A percentile compares a stretch with the other conserved stretches of the same genome.
Conservation (phyloP, 2,329 filamentous ascomycete genomes). For the Didymella exigua region DNA sequence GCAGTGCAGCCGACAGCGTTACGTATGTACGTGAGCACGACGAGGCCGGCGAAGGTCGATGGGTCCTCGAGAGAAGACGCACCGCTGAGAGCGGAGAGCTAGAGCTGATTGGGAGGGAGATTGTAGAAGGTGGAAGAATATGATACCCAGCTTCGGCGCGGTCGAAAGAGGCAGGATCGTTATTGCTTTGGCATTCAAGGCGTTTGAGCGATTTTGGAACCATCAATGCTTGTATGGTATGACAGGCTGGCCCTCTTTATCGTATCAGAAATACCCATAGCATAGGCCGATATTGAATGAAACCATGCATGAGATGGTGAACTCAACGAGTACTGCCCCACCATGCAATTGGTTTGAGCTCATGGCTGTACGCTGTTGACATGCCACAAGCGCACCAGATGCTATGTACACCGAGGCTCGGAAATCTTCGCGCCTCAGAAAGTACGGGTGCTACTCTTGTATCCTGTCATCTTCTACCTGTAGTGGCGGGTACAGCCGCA, state of each 20-base stretch:
- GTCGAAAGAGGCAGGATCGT: background rate
- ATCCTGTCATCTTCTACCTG: background rate
- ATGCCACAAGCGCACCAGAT: background rate
- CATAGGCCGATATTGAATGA: background rate
- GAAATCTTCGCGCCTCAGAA: background rate
- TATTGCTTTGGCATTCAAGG: background rate
- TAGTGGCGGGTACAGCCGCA: conserved; percentile 8
- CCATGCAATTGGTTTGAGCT: background rate
- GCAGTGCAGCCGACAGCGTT: conserved; percentile 67
- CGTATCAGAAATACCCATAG: conserved; percentile 1
- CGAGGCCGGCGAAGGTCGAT: conserved; percentile 63
- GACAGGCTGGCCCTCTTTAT: conserved; percentile 9
- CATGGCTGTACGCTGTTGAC: background rate
- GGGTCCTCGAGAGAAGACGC: conserved; percentile 72
- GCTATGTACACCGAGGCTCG: background rate
- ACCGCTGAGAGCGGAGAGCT: conserved; percentile 69
- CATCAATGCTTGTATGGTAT: conserved; percentile 1
- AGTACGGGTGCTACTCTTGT: background rate
- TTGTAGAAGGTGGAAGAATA: conserved; percentile 62
- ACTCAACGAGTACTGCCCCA: background rate
- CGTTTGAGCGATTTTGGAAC: conserved; percentile 3
- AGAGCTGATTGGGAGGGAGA: conserved; percentile 68
- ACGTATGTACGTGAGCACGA: conserved; percentile 69
- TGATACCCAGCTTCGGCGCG: background rate
- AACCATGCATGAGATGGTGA: background rate